phyloP scores from a whole-genome alignment of 192 early-diverging fungal species.

The Geranomyces variabilis region DNA sequence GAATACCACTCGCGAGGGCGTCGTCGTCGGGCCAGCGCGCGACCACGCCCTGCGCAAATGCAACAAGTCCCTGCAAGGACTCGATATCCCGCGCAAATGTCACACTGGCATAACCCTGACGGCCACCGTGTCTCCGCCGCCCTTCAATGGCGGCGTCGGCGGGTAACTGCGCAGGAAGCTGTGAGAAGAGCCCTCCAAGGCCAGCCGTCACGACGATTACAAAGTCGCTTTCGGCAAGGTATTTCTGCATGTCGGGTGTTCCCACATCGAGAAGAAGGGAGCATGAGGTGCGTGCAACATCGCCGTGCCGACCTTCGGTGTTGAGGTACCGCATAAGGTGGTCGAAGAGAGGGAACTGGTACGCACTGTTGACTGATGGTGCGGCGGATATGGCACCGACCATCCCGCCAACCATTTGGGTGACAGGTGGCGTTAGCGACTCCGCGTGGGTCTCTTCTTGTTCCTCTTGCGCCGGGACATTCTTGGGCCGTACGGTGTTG shows the following conservation, averaged over 20 bases:
- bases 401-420: constrained; percentile 19
- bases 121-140: constrained; percentile 25
- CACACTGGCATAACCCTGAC: constrained; percentile 43
- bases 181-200: constrained; percentile 86
- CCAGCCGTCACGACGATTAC: constrained; percentile 76
- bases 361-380: not conserved
- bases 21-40: constrained; percentile 19
- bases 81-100: constrained; percentile 72
- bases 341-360: constrained; percentile 84
- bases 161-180: constrained; percentile 70
- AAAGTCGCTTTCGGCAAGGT: constrained; percentile 83
- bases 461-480: constrained; percentile 48
- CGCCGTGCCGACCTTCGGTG: constrained; percentile 74
- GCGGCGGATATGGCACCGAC: constrained; percentile 6
- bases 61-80: constrained; percentile 66
- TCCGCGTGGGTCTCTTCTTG: not conserved
- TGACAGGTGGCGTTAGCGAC: not conserved
- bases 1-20: constrained; percentile 41
- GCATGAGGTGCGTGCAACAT: constrained; percentile 84
- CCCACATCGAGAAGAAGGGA: constrained; percentile 83
- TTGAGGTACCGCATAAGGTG: constrained; percentile 91
- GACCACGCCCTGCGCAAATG: constrained; percentile 77
- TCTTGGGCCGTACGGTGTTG: constrained; percentile 43
- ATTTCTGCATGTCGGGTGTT: constrained; percentile 67
- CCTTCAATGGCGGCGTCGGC: constrained; percentile 28